Percentiles rank a stretch among this genome's conserved stretches.
Conservation (phyloP, 1,284 basidiomycete genomes). For the Fomitopsis palustris region DNA sequence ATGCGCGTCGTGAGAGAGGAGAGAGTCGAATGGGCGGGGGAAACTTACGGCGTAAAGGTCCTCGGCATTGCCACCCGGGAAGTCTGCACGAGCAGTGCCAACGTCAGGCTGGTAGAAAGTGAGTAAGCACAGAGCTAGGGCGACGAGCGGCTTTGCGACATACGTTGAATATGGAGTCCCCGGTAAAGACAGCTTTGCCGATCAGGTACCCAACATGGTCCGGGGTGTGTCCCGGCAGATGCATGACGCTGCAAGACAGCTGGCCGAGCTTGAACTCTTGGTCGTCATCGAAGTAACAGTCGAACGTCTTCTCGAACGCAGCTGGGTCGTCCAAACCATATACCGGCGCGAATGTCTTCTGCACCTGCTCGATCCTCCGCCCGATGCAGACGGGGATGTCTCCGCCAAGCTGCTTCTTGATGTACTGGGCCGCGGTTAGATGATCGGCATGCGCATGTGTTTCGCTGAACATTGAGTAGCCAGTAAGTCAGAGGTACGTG, state of each 20-base stretch:
- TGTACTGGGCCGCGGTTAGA: conserved; percentile 37
- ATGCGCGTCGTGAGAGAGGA: background rate
- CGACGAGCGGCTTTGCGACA: conserved; percentile 4
- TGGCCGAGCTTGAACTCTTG: conserved; percentile 33
- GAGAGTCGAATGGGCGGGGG: conserved; percentile 6
- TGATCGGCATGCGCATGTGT: conserved; percentile 43
- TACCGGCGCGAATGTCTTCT: conserved; percentile 33
- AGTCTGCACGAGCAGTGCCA: conserved; percentile 38
- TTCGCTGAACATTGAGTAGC: conserved; percentile 24
- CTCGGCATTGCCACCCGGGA: conserved; percentile 37
- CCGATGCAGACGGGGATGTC: conserved; percentile 35
- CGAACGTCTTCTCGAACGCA: conserved; percentile 30
- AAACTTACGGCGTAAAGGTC: conserved; percentile 31
- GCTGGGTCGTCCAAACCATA: conserved; percentile 29
- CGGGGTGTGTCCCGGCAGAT: conserved; percentile 37
- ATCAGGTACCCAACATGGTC: conserved; percentile 38
- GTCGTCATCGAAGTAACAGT: conserved; percentile 35
- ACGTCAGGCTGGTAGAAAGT: conserved; percentile 31
- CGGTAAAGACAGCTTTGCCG: conserved; percentile 37
- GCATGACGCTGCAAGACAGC: conserved; percentile 30
- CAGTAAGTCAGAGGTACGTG: background rate
- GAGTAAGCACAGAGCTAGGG: background rate
- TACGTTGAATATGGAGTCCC: conserved; percentile 41
- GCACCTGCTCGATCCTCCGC: conserved; percentile 33
- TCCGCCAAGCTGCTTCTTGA: conserved; percentile 29